These are phyloP conservation scores for Coffea eugenioides DNA, from an alignment of 257 asterid genomes.

Conservation along the genomic window DNA sequence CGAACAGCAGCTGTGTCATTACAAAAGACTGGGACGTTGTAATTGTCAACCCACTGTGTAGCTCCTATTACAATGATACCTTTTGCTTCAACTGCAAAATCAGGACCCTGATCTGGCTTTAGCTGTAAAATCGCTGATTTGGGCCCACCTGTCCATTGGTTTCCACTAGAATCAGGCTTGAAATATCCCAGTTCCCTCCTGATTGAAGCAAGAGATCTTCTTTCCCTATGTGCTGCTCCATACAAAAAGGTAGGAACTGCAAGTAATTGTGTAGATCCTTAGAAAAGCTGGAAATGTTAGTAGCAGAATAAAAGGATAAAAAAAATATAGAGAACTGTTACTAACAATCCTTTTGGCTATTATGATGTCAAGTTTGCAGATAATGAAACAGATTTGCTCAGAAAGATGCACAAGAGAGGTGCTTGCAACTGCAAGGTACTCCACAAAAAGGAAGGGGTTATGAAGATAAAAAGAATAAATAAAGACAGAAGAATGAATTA, in stretches of 20 bases:
- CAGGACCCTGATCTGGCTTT: conserved; percentile 70
- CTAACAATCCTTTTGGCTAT: no score
- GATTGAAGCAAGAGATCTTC: conserved; percentile 73
- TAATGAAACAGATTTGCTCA: no score
- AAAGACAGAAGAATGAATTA: no score
- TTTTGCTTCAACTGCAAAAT: conserved; percentile 36
- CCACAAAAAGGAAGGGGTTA: no score
- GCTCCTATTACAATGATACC: conserved; percentile 81
- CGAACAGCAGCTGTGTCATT: conserved; percentile 53
- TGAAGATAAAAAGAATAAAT: no score
- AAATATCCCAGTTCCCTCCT: conserved; percentile 88
- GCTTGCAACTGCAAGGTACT: no score
- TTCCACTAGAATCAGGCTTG: conserved; percentile 63
- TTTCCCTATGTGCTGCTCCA: conserved; percentile 76
- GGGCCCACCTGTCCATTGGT: conserved; percentile 74
- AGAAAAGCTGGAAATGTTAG: conserved; percentile 4
- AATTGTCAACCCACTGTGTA: conserved; percentile 87
- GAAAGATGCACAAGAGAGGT: no score
- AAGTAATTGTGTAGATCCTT: conserved; percentile 36
- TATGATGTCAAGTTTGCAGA: no score
- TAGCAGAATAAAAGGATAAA: background rate
- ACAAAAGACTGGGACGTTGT: conserved; percentile 74
- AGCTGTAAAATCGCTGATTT: conserved; percentile 41
- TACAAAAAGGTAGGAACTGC: conserved; percentile 92
- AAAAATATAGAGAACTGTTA: background rate